Evolutionary conservation across 176 grass and related monocot genomes (phyloP).

Genomic region (Carex myosuroides): DNA sequence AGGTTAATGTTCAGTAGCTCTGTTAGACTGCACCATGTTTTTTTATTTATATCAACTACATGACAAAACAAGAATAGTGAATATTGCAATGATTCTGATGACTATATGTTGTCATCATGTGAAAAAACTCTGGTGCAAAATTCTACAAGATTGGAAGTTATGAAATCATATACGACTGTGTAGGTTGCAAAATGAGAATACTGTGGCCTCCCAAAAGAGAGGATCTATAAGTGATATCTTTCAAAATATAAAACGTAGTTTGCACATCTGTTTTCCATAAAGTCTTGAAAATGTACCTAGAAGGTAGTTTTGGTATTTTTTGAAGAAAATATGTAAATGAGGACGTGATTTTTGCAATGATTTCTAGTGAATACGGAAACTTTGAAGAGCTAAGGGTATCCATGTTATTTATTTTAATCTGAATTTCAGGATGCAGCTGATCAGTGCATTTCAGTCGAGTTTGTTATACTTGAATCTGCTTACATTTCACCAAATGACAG

Average conservation of each 20-base stretch:
- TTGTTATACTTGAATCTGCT: slow-evolving; percentile 60
- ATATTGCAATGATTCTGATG: neutral
- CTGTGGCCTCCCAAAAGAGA: neutral
- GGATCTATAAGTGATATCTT: neutral
- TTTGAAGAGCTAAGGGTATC: neutral
- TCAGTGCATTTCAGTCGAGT: slow-evolving; percentile 70
- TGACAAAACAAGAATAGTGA: neutral
- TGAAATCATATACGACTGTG: neutral
- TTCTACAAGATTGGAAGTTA: neutral
- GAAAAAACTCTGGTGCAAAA: neutral
- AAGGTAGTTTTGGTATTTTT: neutral
- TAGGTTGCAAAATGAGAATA: neutral
- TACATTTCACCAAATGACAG: slow-evolving; percentile 28
- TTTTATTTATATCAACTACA: neutral
- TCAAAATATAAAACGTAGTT: neutral
- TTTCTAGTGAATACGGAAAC: neutral
- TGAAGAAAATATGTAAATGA: slow-evolving; percentile 2
- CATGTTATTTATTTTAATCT: neutral
- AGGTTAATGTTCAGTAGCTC: neutral
- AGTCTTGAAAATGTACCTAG: neutral
- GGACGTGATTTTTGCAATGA: neutral
- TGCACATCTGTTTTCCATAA: neutral
- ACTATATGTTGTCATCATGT: neutral
- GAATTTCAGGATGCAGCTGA: slow-evolving; percentile 73
- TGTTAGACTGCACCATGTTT: neutral